Evolutionary conservation across 257 asterid species (phyloP), one percentile per base, ranked within the genome.

Genomic region (Gentiana macrophylla): DNA sequence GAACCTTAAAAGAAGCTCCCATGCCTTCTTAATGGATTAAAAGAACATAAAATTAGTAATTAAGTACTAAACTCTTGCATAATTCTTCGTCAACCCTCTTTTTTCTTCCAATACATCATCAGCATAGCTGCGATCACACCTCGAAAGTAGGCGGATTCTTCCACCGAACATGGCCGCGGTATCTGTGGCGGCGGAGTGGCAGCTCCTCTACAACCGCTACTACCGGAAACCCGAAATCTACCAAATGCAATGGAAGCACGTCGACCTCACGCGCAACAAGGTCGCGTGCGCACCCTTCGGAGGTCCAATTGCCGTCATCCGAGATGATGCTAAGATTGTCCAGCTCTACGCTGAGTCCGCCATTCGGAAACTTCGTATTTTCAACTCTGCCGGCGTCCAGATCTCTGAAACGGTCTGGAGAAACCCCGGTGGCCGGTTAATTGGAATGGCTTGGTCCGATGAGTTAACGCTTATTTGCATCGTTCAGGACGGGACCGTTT

Each of bases 101-200:
- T 4, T 2, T 34, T 41, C 24, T 52, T 24, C 6, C 38, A 8
- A 15, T 47, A 15, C 63, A 24, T 36, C 55, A 36, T 8, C 63
- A 6, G 60, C 46, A 36, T 13, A 35, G 53, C 52, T 11, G 9
- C 4, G 37, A 51, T 64, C 56, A 10, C 41, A 32, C 53, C 49
- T n/a, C 36, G 15, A 35, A 45, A 50, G 2, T 37, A 65, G 13
- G 46, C 6, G 46, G 5, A 41, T 4, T 41, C 8, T 2, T 33
- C 41, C 58, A 32, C 35, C 8, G n/a, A 41, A 32, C 46, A 89
- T 90, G 97, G 91, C 89, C 57, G 86, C 90, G 12, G 95, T 91
- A 15, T 71, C 96, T 15, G 95, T 91, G 62, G 98, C 96, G 70
- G 96, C 95, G 66, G 96, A 87, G 75, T 91, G 98, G 96, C 98